These are phyloP conservation scores for Beauveria caledonica DNA, from an alignment of 2,329 filamentous ascomycete species.

Conservation along the genomic window DNA sequence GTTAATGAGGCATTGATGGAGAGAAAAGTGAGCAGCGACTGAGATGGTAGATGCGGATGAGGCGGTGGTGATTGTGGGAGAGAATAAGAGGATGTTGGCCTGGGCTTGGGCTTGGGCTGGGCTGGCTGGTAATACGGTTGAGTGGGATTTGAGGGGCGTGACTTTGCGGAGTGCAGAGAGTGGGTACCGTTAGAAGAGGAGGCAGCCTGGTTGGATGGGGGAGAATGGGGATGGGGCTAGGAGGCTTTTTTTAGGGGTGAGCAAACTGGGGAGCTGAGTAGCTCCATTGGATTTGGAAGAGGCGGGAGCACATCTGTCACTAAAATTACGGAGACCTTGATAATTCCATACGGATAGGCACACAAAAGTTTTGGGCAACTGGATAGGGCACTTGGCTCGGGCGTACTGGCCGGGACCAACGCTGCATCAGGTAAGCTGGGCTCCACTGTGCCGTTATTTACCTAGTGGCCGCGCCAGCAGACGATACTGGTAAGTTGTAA, in stretches of 20 bases:
- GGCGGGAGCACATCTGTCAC: neutral
- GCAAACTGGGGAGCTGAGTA: neutral
- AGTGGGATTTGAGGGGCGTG: neutral
- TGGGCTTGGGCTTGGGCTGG: neutral
- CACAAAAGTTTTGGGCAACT: too few species aligned
- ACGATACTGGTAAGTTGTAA: too few species aligned
- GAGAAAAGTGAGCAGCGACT: neutral
- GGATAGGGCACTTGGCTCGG: neutral
- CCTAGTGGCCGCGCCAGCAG: neutral
- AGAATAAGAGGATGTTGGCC: constrained; percentile 2
- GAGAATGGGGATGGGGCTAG: neutral
- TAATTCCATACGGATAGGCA: too few species aligned
- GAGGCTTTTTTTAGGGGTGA: neutral
- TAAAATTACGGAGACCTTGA: neutral
- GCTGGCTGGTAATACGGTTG: neutral
- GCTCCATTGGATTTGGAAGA: neutral
- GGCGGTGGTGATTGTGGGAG: constrained; percentile 2
- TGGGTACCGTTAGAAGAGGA: neutral
- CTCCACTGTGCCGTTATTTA: neutral
- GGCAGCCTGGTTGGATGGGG: neutral
- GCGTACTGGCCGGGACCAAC: too few species aligned
- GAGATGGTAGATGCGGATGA: neutral
- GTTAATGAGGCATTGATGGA: constrained; percentile 10
- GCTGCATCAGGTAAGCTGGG: too few species aligned
- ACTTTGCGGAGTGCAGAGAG: constrained; percentile 11